These are phyloP conservation scores for Corylus heterophylla DNA, from an alignment of 306 rosid species.

Conservation along the genomic window DNA sequence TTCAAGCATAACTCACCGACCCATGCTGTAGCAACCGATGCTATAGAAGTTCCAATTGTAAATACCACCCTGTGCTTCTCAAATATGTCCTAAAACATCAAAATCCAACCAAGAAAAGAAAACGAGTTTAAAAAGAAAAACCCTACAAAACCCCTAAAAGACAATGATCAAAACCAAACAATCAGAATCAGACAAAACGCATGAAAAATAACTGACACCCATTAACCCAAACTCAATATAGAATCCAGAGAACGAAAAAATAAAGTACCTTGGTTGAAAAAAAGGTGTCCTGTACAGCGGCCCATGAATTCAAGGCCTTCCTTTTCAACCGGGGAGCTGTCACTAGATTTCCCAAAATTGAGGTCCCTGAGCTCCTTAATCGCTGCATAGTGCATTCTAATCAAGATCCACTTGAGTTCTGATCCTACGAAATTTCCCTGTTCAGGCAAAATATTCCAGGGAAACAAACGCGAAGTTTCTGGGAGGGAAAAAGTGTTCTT, in stretches of 20 bases:
- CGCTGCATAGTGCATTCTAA: conserved; percentile 61
- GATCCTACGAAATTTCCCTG: not conserved
- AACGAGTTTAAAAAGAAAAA: not conserved
- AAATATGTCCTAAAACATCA: conserved; percentile 58
- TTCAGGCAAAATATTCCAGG: not conserved
- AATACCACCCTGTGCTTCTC: conserved; percentile 85
- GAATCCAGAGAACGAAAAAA: not conserved
- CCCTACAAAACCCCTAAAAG: not conserved
- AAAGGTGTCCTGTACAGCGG: conserved; percentile 74
- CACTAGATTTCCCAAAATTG: conserved; percentile 29
- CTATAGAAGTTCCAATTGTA: conserved; percentile 83
- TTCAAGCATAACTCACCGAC: conserved; percentile 48
- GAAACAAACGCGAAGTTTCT: not conserved
- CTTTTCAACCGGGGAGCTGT: conserved; percentile 49
- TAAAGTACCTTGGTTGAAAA: conserved; percentile 65
- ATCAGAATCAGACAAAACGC: not conserved
- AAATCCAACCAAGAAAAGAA: conserved; percentile 1
- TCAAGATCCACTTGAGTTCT: not conserved
- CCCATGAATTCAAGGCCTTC: conserved; percentile 68
- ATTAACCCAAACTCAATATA: not conserved
- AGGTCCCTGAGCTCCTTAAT: conserved; percentile 43
- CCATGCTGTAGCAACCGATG: conserved; percentile 87
- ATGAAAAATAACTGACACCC: not conserved
- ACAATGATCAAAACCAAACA: not conserved
- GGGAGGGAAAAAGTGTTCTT: conserved; percentile 8